A percentile compares a stretch with the other conserved stretches of the same genome.
Evolutionary conservation across 2,329 filamentous ascomycete species (phyloP).

Genomic region (Aspergillus brasiliensis): DNA sequence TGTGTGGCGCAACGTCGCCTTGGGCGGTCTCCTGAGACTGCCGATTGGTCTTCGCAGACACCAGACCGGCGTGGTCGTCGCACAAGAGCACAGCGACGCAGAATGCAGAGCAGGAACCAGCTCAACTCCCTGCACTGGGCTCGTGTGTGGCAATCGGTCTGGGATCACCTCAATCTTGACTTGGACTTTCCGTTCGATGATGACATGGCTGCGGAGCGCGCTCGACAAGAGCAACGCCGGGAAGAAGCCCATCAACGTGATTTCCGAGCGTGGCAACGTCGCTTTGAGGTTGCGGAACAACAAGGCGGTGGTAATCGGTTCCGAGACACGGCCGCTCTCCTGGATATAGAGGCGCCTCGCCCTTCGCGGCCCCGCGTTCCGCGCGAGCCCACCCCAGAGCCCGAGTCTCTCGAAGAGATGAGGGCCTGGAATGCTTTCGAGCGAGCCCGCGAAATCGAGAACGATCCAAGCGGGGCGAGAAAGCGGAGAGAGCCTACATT

Average conservation of each 20-base stretch:
- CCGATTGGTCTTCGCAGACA: conserved; percentile 32
- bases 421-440: conserved; percentile 90
- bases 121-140: conserved; percentile 64
- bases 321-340: conserved; percentile 64
- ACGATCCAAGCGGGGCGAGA: conserved; percentile 49
- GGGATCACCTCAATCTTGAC: conserved; percentile 75
- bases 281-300: conserved; percentile 77
- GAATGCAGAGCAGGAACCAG: conserved; percentile 42
- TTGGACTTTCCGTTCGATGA: conserved; percentile 85
- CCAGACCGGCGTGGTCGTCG: conserved; percentile 52
- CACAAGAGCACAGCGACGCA: conserved; percentile 49
- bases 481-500: conserved; percentile 64
- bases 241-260: conserved; percentile 58
- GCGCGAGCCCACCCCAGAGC: conserved; percentile 53
- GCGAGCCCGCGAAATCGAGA: conserved; percentile 72
- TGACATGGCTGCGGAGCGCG: conserved; percentile 62
- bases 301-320: conserved; percentile 76
- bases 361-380: conserved; percentile 44
- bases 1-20: conserved; percentile 59
- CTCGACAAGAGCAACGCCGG: conserved; percentile 53
- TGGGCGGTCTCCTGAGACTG: conserved; percentile 40
- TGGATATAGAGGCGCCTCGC: conserved; percentile 53
- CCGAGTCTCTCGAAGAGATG: conserved; percentile 77
- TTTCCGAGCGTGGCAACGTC: conserved; percentile 75
- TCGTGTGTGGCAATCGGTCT: conserved; percentile 85